phyloP scores from a whole-genome alignment of 192 early-diverging fungal species.

The Umbelopsis ramanniana region DNA sequence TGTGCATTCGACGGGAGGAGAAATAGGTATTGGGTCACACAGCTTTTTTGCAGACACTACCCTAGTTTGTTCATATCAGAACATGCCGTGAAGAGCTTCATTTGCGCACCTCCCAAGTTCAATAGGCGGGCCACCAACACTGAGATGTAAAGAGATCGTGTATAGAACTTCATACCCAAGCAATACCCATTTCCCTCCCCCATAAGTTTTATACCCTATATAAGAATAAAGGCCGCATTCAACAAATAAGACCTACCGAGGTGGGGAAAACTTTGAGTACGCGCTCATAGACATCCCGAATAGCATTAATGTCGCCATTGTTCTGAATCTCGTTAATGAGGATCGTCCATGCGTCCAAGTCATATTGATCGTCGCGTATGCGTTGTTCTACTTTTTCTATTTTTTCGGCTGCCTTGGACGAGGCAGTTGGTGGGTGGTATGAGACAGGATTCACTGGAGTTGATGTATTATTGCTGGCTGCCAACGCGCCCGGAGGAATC shows the following conservation, averaged over 20 bases:
- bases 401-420: conserved; percentile 40
- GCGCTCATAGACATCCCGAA: conserved; percentile 69
- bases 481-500: conserved; percentile 45
- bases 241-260: conserved; percentile 63
- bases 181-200: not conserved
- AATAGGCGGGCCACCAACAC: too few relatives aligned
- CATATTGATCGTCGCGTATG: conserved; percentile 55
- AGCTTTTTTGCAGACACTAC: too few relatives aligned
- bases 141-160: too few relatives aligned
- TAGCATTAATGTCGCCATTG: conserved; percentile 56
- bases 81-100: too few relatives aligned
- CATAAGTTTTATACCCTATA: too few relatives aligned
- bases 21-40: too few relatives aligned
- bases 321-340: conserved; percentile 65
- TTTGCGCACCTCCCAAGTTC: too few relatives aligned
- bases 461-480: conserved; percentile 1
- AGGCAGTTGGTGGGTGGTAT: not conserved
- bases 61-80: too few relatives aligned
- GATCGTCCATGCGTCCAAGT: conserved; percentile 70
- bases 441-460: not conserved
- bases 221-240: not conserved
- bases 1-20: not conserved
- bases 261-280: conserved; percentile 82
- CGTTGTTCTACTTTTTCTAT: conserved; percentile 58
- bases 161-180: too few relatives aligned